Evolutionary conservation across 2,329 filamentous ascomycete species (phyloP), one percentile per base, ranked within the genome.

Genomic region (Aspergillus japonicus): DNA sequence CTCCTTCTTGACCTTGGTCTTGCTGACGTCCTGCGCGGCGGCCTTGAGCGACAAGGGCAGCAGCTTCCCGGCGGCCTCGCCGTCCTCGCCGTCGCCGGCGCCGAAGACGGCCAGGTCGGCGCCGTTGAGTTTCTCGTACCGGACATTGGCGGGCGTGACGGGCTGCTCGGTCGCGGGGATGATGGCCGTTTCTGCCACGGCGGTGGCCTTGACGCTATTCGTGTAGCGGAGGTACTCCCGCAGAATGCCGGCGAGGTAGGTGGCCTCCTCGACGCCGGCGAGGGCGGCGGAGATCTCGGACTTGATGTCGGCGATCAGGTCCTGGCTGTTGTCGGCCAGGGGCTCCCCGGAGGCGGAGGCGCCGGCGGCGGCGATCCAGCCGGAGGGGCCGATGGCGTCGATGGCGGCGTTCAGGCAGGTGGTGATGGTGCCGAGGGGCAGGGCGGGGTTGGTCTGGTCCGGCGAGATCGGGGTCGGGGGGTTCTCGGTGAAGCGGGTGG

Each of bases 41-140:
- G 82, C 81, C 76, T 89, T 91, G 63, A 92, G 80, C 6, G 92
- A 91, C 1, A 96, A 77, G 8, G 92, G 92, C 55, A 96, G 78
- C 68, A 89, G 76, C 65, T 75, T 76, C 23, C 72, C 72, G 52
- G 69, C 67, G 3, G 66, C 69, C 48, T 77, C 74, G 29, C 68
- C 70, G 49, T 73, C 71, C n/a, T 71, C 71, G 11, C 63, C 64
- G 50, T 71, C 69, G 29, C 64, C 62, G 10, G 69, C 62, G 6
- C 67, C 64, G 52, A 69, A 75, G 35, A 74, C 62, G 59, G 76
- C 62, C 52, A 78, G 69, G 47, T 77, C 72, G 10, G 74, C 76
- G 23, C 74, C 76, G 57, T 77, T 77, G 56, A 75, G 64, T 53
- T 76, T 76, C 65, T 75, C 73, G 58, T 73, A 63, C 24, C 73